Evolutionary conservation across 75 land plant genomes (phyloP).

Genomic region (Azolla pinnata): DNA sequence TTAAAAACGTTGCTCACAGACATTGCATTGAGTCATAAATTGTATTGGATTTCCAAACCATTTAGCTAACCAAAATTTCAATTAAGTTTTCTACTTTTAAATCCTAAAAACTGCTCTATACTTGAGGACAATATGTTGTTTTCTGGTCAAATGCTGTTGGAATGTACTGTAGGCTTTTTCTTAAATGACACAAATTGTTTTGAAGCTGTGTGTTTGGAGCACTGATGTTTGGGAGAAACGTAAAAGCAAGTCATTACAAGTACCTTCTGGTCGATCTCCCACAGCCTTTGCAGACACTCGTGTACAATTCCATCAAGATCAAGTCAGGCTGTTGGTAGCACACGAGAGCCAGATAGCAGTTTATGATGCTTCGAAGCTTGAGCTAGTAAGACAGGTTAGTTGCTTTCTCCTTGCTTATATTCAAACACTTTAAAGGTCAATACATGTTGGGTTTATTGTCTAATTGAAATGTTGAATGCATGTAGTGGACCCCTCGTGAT

Average conservation of each 20-base stretch:
- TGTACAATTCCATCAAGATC: slow-evolving; percentile 70
- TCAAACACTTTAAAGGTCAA: slow-evolving; percentile 1
- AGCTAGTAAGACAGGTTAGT: slow-evolving; percentile 53
- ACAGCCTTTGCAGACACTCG: slow-evolving; percentile 41
- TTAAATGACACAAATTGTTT: neutral
- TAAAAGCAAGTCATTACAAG: slow-evolving; percentile 37
- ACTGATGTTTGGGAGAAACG: slow-evolving; percentile 70
- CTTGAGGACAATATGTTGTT: too few relatives aligned
- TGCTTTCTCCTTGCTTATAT: slow-evolving; percentile 15
- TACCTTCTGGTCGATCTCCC: slow-evolving; percentile 40
- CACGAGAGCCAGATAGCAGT: slow-evolving; percentile 76
- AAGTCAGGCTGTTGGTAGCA: slow-evolving; percentile 44
- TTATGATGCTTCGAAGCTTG: slow-evolving; percentile 39
- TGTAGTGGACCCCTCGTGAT: slow-evolving; percentile 55
- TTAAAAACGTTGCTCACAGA: too few relatives aligned
- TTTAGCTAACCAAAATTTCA: too few relatives aligned
- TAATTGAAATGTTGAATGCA: slow-evolving; percentile 2
- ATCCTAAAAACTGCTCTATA: too few relatives aligned
- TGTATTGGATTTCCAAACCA: too few relatives aligned
- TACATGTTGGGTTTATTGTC: neutral
- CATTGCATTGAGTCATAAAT: too few relatives aligned
- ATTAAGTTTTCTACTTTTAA: too few relatives aligned
- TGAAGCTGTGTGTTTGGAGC: slow-evolving; percentile 62
- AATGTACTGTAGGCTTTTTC: too few relatives aligned
- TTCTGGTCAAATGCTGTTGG: too few relatives aligned